Base-by-base conservation (phyloP, 164 flowering plant genomes). In the Warburgia ugandensis region DNA sequence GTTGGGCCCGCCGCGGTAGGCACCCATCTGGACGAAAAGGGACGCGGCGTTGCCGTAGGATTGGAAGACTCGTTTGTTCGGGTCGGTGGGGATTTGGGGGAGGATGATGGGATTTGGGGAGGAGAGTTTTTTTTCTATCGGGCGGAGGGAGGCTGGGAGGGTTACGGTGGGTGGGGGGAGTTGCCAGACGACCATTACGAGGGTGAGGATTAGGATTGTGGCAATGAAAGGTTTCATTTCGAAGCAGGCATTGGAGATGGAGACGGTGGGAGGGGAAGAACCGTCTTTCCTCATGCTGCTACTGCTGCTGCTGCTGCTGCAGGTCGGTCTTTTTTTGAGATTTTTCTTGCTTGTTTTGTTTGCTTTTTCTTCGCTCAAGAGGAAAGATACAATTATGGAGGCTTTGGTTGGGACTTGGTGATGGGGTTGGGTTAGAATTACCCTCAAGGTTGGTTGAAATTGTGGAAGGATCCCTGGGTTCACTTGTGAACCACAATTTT, bases 21-120 rank as follows among this genome's bases (percentile, higher is more conserved):
- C 91, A 1, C 91, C 79, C 82, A 78, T 80, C 23, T 50, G 74
- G 48, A 83, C 74, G 60, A 80, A 83, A 13, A 70, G 70, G 2
- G 73, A 60, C 12, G 86, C 84, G 13, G 86, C 84, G 55, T 58
- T 68, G 43, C 90, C 91, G 67, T 58, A 71, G 27, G 76, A 7
- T 0, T 20, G 9, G 71, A 78, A 77, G 29, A 43, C 5, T 3
- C 86, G 72, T 59, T 69, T 76, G 76, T 73, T 81, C 1, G 76
- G 76, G 52, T 73, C 77, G 43, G 60, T n/a, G 17, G 59, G 26
- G 30, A 44, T 16, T 55, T 26, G 45, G 36, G 62, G 75, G 61
- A 30, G 68, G 66, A 61, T n/a, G 32, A 12, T 9, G 29, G 21
- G 37, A n/a, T 29, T 17, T 17, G 41, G 54, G 21, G 54, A 6